Evolutionary conservation across 495 filamentous ascomycete species (phyloP).

Genomic region (Trichoderma reesei): DNA sequence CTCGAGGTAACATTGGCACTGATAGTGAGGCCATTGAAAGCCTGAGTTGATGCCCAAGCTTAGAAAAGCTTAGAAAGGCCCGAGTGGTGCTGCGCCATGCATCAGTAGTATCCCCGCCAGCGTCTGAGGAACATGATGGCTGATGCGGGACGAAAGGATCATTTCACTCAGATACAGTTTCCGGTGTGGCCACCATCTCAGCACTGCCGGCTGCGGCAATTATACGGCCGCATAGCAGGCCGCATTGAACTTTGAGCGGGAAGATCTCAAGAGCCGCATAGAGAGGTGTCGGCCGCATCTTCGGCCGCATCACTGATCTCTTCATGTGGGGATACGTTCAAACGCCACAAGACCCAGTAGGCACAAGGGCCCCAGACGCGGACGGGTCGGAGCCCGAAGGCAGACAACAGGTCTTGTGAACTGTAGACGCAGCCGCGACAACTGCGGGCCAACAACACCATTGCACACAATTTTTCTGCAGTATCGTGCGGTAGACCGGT

Average conservation of each 20-base stretch:
- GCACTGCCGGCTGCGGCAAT: background rate
- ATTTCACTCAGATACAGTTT: background rate
- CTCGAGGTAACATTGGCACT: background rate
- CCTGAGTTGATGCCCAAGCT: background rate
- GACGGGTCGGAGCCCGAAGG: background rate
- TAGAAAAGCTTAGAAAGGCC: background rate
- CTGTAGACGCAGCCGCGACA: background rate
- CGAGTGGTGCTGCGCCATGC: background rate
- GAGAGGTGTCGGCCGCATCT: background rate
- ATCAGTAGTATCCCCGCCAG: background rate
- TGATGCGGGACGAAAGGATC: background rate
- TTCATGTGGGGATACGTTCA: background rate
- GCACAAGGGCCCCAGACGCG: background rate
- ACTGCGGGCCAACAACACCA: background rate
- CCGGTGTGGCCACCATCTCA: background rate
- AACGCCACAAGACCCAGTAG: background rate
- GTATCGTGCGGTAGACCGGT: background rate
- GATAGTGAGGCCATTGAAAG: background rate
- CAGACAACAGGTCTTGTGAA: background rate
- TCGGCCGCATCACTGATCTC: background rate
- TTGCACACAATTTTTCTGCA: background rate
- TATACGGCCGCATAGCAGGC: background rate
- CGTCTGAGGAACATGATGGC: background rate
- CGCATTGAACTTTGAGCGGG: conserved; percentile 2
- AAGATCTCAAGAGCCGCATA: conserved; percentile 2